Base-by-base conservation (phyloP, 1,284 basidiomycete genomes). In the Pisolithus thermaeus region DNA sequence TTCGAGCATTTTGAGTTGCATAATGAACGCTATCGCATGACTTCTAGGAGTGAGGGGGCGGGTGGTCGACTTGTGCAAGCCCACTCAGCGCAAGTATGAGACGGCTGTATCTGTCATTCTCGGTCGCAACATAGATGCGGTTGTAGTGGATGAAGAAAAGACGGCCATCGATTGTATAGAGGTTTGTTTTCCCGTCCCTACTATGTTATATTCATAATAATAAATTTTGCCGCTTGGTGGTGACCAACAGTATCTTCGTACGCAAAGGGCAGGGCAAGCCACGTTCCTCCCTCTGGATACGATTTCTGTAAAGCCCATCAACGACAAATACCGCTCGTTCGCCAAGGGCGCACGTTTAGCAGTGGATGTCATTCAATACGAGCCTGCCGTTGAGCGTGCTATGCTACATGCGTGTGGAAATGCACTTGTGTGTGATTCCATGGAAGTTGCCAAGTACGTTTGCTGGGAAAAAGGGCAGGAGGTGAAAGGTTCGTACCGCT, bases 251-350 rank as follows among this genome's bases (percentile, higher is more conserved):
- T 99, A 97, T 68, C 84, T 99, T 79, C 89, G 93, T 55, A 93
- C 90, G 61, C 93, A 97, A 70, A 88, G 95, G 30, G 84, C 88
- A 0, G 96, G 96, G 1, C 92, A 94, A 70, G 94, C 94, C 7
- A 99, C 96, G 0, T 99, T 99, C 73, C 87, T 99, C 47, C 97
- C 97, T 0, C 84, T 99, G 11, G 96, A 99, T 67, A 95, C 92
- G 1, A 95, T 99, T 58, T 90, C 94, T 63, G 87, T 90, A 46
- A 97, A 96, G 67, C 87, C 92, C 1, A 79, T 95, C 58, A 95
- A 96, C 58, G 97, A 99, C 72, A 94, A 93, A 64, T 91, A 92
- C 67, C 86, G 97, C 35, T 89, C 89, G 18, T 90, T 97, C 61
- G 89, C 90, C 7, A 89, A 89, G 58, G 94, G 95, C 1, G 92